Evolutionary conservation across 441 rosid species (phyloP).

Genomic region (Isatis lusitanica): DNA sequence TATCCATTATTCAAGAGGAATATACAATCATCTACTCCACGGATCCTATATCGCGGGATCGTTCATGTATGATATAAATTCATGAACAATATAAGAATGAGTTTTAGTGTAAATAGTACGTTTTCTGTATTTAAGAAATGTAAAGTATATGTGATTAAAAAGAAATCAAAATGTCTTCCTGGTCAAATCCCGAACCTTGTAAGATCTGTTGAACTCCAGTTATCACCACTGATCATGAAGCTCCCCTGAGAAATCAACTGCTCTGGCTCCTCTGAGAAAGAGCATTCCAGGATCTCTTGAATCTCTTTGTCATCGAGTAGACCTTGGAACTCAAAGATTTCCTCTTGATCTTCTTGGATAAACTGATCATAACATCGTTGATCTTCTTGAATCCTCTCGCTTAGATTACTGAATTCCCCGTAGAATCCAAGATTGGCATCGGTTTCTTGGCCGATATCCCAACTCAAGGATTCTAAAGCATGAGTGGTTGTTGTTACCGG

Average conservation of each 20-base stretch:
- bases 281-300: slow-evolving; percentile 38
- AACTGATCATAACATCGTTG: slow-evolving; percentile 17
- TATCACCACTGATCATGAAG: slow-evolving; percentile 34
- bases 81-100: slow-evolving; percentile 35
- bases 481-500: slow-evolving; percentile 25
- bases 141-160: slow-evolving; percentile 14
- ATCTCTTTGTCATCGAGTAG: slow-evolving; percentile 40
- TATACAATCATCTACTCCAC: slow-evolving; percentile 36
- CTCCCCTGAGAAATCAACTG: slow-evolving; percentile 31
- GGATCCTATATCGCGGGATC: slow-evolving; percentile 15
- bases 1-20: slow-evolving; percentile 27
- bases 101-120: slow-evolving; percentile 18
- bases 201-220: slow-evolving; percentile 42
- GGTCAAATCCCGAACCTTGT: slow-evolving; percentile 32
- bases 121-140: slow-evolving; percentile 9
- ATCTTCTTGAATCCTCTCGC: slow-evolving; percentile 23
- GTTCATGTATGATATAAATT: slow-evolving; percentile 29
- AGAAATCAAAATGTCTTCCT: not conserved
- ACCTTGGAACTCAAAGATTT: slow-evolving; percentile 33
- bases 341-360: slow-evolving; percentile 32
- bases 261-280: slow-evolving; percentile 34
- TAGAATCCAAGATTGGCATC: slow-evolving; percentile 27
- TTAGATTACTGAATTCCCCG: slow-evolving; percentile 18
- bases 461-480: slow-evolving; percentile 29
- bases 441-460: slow-evolving; percentile 37